Conservation (phyloP, 1,284 basidiomycete genomes). For the Chondrostereum purpureum region DNA sequence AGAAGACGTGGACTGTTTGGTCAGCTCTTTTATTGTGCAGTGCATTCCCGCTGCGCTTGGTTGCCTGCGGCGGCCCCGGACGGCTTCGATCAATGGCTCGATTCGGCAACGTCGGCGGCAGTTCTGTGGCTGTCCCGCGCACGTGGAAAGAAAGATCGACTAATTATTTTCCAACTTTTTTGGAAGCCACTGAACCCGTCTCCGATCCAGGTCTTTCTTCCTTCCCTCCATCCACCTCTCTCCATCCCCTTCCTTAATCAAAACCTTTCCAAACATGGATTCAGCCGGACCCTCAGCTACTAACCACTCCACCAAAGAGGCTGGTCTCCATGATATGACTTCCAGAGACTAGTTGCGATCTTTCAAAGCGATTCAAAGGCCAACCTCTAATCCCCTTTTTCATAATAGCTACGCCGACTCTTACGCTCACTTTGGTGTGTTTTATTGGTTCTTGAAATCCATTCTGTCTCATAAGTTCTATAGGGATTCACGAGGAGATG, state of each 20-base stretch:
- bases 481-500: slow-evolving; percentile 99
- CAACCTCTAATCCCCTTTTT: slow-evolving; percentile 25
- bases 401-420: slow-evolving; percentile 76
- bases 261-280: slow-evolving; percentile 5
- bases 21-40: too few species aligned
- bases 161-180: too few species aligned
- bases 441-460: slow-evolving; percentile 3
- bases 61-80: background rate
- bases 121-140: too few species aligned
- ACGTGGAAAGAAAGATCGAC: too few species aligned
- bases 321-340: slow-evolving; percentile 49
- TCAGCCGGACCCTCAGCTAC: slow-evolving; percentile 7
- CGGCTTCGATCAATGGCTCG: background rate
- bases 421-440: slow-evolving; percentile 89
- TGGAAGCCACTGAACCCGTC: too few species aligned
- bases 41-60: background rate
- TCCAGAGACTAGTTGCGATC: slow-evolving; percentile 75
- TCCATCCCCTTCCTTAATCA: background rate
- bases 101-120: too few species aligned
- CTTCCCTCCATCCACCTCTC: slow-evolving; percentile 1
- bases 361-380: slow-evolving; percentile 20
- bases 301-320: slow-evolving; percentile 18
- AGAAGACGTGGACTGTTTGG: slow-evolving; percentile 7
- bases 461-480: slow-evolving; percentile 7
- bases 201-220: background rate